These are phyloP conservation scores for Fragilariopsis cylindrus DNA, from an alignment of 108 stramenopile species.

Conservation along the genomic window DNA sequence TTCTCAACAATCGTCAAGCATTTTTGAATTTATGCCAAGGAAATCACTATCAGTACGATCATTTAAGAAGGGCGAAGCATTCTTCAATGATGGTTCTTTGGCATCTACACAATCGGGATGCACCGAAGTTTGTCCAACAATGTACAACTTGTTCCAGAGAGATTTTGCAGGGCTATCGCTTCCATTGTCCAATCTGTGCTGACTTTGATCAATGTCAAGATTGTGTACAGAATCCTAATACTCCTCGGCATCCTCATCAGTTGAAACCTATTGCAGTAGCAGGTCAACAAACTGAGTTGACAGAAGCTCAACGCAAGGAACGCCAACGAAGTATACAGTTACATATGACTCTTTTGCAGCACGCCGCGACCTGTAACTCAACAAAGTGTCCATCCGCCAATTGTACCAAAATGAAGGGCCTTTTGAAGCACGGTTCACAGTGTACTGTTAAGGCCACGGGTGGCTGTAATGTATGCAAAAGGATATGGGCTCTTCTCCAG, in stretches of 20 bases:
- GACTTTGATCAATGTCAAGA: conserved; percentile 94
- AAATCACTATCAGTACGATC: conserved; percentile 99
- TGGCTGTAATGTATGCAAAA: conserved; percentile 94
- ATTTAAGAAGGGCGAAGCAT: conserved; percentile 96
- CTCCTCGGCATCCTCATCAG: conserved; percentile 81
- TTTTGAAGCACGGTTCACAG: conserved; percentile 80
- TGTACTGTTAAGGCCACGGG: conserved; percentile 89
- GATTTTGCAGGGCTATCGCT: conserved; percentile 81
- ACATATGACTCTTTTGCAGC: conserved; percentile 96
- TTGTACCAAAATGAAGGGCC: conserved; percentile 98
- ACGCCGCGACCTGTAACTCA: conserved; percentile 89
- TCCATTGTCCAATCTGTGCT: conserved; percentile 89
- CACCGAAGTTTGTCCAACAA: conserved; percentile 93
- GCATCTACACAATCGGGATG: conserved; percentile 96
- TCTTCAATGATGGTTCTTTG: conserved; percentile 99
- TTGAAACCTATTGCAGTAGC: conserved; percentile 84
- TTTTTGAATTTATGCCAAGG: conserved; percentile 90
- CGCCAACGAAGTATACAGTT: conserved; percentile 90
- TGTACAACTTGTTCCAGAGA: conserved; percentile 88
- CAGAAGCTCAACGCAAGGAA: conserved; percentile 91
- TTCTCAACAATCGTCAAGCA: conserved; percentile 87
- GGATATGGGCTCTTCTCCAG: conserved; percentile 98
- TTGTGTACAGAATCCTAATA: conserved; percentile 77
- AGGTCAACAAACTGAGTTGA: conserved; percentile 77
- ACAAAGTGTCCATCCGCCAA: conserved; percentile 91